Evolutionary conservation across 768 basidiomycete species (phyloP).

Genomic region (Dictyophora rubrovolvata): DNA sequence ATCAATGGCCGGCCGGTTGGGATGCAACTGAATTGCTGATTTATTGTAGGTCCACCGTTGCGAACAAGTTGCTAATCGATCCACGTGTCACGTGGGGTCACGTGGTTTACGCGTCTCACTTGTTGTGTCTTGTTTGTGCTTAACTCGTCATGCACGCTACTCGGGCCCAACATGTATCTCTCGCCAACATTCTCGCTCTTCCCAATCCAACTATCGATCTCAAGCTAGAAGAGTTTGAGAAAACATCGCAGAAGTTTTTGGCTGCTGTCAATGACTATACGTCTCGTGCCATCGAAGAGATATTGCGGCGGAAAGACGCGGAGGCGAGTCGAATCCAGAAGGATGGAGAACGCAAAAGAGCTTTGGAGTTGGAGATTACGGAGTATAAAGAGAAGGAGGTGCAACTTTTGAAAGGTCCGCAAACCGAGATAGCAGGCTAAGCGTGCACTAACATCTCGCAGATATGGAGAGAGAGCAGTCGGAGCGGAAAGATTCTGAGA

Average conservation of each 20-base stretch:
- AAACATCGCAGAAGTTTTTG: conserved; percentile 61
- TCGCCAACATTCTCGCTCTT: conserved; percentile 22
- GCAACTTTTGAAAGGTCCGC: conserved; percentile 65
- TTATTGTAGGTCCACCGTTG: conserved; percentile 1
- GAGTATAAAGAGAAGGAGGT: conserved; percentile 73
- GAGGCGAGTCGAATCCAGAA: conserved; percentile 57
- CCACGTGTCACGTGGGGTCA: conserved; percentile 3
- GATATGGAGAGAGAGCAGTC: conserved; percentile 62
- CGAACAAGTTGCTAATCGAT: neutral
- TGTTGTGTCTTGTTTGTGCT: neutral
- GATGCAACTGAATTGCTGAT: neutral
- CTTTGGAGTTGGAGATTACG: conserved; percentile 59
- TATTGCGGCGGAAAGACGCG: conserved; percentile 53
- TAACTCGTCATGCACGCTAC: neutral
- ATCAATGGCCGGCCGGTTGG: neutral
- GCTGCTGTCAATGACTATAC: conserved; percentile 66
- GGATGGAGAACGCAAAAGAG: conserved; percentile 47
- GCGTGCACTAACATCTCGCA: conserved; percentile 17
- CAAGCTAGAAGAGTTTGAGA: conserved; percentile 47
- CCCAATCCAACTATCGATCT: conserved; percentile 56
- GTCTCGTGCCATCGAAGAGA: conserved; percentile 55
- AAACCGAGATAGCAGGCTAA: neutral
- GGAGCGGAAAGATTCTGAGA: conserved; percentile 61
- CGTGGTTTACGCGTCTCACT: conserved; percentile 1
- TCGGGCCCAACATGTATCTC: conserved; percentile 5